Evolutionary conservation across 176 grass and related monocot genomes (phyloP), one percentile per base, ranked within the genome.

Genomic region (Neostapfia colusana): DNA sequence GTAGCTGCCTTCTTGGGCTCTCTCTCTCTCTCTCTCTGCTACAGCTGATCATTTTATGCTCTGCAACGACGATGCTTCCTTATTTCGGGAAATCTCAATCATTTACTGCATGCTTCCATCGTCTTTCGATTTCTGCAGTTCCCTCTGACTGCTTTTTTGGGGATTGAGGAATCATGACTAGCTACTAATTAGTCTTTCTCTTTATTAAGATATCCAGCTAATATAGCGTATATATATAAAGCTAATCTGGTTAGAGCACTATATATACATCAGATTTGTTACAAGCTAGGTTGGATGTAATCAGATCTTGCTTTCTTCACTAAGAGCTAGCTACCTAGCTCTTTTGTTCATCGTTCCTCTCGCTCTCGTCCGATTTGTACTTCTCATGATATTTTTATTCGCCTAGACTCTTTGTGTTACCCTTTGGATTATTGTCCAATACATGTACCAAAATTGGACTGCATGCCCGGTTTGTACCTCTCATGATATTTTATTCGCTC

Each of bases 1-100:
- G 57, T 25, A 60, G 57, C 28, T 24, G 37, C 37, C 54, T 59
- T 10, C 36, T 72, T 50, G 27, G 24, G 69, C 59, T 21, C 26
- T 31, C 31, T 31, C 31, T 31, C 31, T 31, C 31, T 31, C 31
- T 31, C 31, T 31, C 31, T 61, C 44, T 72, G 73, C 79, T 82
- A 67, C 79, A 82, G 48, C 64, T 21, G 84, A 76, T 86, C 65
- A 86, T 86, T 86, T 86, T 75, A 86, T 81, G 84, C 72, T 82
- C 42, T 51, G 28, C 62, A 7, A 65, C 59, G 16, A 14, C 8
- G 31, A 40, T 86, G 67, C 79, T 18, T 69, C 34, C 62, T 74
- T 68, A 62, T 69, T 88, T 79, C 17, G 26, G 85, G 85, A 69
- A 82, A 87, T 57, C 44, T 20, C n/a, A 31, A 5, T 20, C 61